phyloP scores from a whole-genome alignment of 129 eudicot genomes.

The Silybum marianum region DNA sequence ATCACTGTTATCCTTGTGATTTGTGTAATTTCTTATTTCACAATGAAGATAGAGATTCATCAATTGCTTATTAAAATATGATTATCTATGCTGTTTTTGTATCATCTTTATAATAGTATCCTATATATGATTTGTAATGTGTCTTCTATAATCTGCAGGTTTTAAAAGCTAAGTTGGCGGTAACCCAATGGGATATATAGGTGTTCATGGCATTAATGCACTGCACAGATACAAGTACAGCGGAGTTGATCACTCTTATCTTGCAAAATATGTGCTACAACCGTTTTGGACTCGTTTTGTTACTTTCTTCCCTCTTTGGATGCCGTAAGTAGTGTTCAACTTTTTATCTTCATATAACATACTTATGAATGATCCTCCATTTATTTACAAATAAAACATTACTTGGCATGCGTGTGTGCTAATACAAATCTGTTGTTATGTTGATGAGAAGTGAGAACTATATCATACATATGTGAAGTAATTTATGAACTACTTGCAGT shows the following conservation, averaged over 20 bases:
- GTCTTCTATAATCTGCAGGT: constrained; percentile 25
- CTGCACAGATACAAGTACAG: constrained; percentile 88
- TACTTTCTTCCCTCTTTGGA: constrained; percentile 92
- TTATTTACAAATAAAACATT: constrained; percentile 13
- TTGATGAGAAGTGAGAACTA: background rate
- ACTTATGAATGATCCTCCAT: background rate
- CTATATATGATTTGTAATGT: background rate
- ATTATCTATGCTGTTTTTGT: background rate
- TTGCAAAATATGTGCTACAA: constrained; percentile 84
- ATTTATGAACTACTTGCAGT: background rate
- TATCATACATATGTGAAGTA: background rate
- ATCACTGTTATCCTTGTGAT: background rate
- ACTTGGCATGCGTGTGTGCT: background rate
- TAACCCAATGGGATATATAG: constrained; percentile 72
- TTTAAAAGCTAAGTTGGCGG: constrained; percentile 18
- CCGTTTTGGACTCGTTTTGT: constrained; percentile 93
- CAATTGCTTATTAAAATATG: background rate
- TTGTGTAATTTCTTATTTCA: background rate
- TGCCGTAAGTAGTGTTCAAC: constrained; percentile 73
- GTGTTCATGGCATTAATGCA: constrained; percentile 82
- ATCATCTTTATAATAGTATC: background rate
- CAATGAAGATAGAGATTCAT: background rate
- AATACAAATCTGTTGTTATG: background rate
- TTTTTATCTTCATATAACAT: constrained; percentile 10
- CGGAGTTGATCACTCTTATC: constrained; percentile 88